Conservation (phyloP, 805 yeast species). For the Wickerhamomyces chambardii region DNA sequence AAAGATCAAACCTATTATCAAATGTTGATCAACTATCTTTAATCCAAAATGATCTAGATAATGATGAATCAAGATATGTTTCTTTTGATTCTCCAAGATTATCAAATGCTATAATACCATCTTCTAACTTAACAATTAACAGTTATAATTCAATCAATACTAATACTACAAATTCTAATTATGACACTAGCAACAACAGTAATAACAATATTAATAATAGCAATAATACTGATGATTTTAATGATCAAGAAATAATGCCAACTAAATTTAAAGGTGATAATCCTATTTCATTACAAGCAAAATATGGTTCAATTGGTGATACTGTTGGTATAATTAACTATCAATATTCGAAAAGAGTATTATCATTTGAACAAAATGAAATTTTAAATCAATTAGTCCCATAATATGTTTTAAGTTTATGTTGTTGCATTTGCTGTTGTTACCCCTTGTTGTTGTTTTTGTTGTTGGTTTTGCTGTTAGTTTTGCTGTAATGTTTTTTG, state of each 20-base stretch:
- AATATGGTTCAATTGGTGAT: conserved; percentile 8
- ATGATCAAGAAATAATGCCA: neutral
- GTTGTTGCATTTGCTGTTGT: too few relatives aligned
- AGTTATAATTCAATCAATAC: neutral
- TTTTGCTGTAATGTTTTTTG: too few relatives aligned
- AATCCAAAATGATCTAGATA: neutral
- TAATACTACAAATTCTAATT: neutral
- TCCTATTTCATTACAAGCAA: too few relatives aligned
- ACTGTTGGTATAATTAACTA: neutral
- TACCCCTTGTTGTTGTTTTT: too few relatives aligned
- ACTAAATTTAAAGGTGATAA: too few relatives aligned
- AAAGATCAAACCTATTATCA: neutral
- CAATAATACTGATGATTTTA: too few relatives aligned
- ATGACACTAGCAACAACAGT: too few relatives aligned
- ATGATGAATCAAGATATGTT: conserved; percentile 19
- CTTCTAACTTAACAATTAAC: too few relatives aligned
- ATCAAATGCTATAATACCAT: neutral
- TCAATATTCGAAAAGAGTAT: conserved; percentile 20
- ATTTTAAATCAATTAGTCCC: conserved; percentile 31
- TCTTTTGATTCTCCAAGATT: conserved; percentile 29
- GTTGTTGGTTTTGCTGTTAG: too few relatives aligned
- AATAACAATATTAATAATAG: too few relatives aligned
- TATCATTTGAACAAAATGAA: conserved; percentile 46
- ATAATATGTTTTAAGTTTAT: too few relatives aligned
- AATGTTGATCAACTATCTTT: conserved; percentile 1